These are phyloP conservation scores for Lactarius akahatsu DNA, from an alignment of 768 basidiomycete genomes.

Conservation along the genomic window DNA sequence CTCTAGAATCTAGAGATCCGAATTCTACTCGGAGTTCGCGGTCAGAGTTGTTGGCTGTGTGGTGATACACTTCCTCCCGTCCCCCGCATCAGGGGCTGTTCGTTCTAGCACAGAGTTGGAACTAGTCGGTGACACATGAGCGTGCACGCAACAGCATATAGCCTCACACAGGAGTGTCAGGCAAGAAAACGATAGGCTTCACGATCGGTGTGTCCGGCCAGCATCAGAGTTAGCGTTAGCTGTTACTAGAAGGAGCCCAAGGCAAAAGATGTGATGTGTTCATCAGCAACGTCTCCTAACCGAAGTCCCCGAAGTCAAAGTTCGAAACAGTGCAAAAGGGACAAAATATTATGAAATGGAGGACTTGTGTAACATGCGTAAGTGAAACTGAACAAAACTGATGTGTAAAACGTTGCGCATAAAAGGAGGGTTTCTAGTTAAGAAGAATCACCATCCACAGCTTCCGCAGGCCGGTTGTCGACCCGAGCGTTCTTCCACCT, in stretches of 20 bases:
- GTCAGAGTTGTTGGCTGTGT: neutral
- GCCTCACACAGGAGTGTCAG: neutral
- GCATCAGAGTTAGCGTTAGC: neutral
- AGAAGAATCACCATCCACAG: neutral
- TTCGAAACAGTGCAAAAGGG: neutral
- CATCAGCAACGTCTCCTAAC: neutral
- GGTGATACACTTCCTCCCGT: too few relatives aligned
- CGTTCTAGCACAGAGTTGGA: neutral
- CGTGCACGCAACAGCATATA: neutral
- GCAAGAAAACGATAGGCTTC: too few relatives aligned
- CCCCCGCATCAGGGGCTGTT: neutral
- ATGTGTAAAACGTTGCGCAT: conserved; percentile 5
- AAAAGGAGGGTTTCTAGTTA: conserved; percentile 7
- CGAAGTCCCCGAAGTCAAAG: neutral
- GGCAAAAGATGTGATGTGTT: neutral
- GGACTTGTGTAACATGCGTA: conserved; percentile 5
- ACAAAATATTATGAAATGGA: neutral
- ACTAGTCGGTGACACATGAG: neutral
- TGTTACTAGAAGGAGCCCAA: neutral
- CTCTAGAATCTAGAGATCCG: neutral
- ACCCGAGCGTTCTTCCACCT: conserved; percentile 52
- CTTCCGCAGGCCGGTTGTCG: neutral
- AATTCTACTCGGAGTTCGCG: neutral
- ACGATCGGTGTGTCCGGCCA: neutral
- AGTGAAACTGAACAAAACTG: neutral